phyloP scores from a whole-genome alignment of 768 basidiomycete genomes.

The Pleurotus tuber-regium region DNA sequence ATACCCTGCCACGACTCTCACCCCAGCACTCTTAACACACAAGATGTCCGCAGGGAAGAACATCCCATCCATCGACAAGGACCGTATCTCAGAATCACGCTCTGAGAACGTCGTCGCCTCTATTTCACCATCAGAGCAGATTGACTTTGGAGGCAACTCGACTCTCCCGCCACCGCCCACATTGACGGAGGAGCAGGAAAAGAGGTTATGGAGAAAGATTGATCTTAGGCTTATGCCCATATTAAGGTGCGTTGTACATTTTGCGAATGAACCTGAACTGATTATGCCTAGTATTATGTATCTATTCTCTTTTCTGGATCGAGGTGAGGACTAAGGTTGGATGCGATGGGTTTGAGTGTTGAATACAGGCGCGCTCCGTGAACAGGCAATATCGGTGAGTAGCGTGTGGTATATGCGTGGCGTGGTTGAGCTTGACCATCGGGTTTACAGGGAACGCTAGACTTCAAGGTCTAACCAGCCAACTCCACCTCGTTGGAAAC shows the following conservation, averaged over 20 bases:
- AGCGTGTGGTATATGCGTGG: background rate
- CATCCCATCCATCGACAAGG: background rate
- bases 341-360: too few relatives aligned
- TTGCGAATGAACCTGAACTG: background rate
- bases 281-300: constrained; percentile 50
- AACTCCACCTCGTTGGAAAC: constrained; percentile 56
- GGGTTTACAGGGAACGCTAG: constrained; percentile 55
- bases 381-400: constrained; percentile 59
- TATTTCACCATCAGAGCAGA: constrained; percentile 23
- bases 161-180: constrained; percentile 42
- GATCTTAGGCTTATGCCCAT: constrained; percentile 59
- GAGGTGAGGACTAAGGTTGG: constrained; percentile 35
- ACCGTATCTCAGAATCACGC: background rate
- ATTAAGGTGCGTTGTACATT: constrained; percentile 26
- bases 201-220: constrained; percentile 54
- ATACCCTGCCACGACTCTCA: too few relatives aligned
- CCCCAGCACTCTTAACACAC: too few relatives aligned
- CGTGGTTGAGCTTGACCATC: background rate
- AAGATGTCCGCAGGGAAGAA: too few relatives aligned
- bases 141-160: constrained; percentile 44
- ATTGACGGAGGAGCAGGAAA: constrained; percentile 49
- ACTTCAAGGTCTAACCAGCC: constrained; percentile 55
- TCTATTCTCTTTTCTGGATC: constrained; percentile 61
- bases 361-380: too few relatives aligned
- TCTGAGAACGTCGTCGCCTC: constrained; percentile 7